These are phyloP conservation scores for Desmodesmus armatus DNA, from an alignment of 139 green algal genomes.

Conservation along the genomic window DNA sequence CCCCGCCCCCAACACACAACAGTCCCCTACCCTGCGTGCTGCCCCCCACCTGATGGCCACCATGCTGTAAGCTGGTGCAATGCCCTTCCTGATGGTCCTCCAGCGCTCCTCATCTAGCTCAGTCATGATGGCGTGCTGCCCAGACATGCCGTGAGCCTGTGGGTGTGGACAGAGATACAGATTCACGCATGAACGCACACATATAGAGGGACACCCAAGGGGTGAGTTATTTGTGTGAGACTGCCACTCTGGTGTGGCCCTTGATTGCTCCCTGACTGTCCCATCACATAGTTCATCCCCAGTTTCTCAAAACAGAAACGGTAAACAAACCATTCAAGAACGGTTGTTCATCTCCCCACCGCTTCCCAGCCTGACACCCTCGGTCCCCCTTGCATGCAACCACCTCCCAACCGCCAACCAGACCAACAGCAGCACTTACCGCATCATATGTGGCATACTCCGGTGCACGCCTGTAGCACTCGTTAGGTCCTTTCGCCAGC, in stretches of 20 bases:
- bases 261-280: too few relatives aligned
- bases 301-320: neutral
- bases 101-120: constrained; percentile 41
- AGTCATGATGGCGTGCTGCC: constrained; percentile 26
- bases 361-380: neutral
- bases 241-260: too few relatives aligned
- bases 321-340: neutral
- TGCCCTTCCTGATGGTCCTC: constrained; percentile 12
- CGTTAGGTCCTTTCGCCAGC: constrained; percentile 16
- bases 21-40: too few relatives aligned
- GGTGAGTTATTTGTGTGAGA: neutral
- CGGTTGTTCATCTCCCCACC: neutral
- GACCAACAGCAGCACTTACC: neutral
- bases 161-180: neutral
- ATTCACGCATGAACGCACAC: neutral
- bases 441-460: constrained; percentile 39
- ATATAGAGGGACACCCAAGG: neutral
- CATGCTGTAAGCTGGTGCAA: constrained; percentile 25
- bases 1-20: too few relatives aligned
- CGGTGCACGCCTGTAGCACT: constrained; percentile 12
- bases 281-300: too few relatives aligned
- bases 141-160: constrained; percentile 34
- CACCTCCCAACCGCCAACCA: neutral
- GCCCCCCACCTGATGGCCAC: neutral
- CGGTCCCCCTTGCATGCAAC: neutral